Base-by-base conservation (phyloP, 345 rosid species). In the Clausena lansium region DNA sequence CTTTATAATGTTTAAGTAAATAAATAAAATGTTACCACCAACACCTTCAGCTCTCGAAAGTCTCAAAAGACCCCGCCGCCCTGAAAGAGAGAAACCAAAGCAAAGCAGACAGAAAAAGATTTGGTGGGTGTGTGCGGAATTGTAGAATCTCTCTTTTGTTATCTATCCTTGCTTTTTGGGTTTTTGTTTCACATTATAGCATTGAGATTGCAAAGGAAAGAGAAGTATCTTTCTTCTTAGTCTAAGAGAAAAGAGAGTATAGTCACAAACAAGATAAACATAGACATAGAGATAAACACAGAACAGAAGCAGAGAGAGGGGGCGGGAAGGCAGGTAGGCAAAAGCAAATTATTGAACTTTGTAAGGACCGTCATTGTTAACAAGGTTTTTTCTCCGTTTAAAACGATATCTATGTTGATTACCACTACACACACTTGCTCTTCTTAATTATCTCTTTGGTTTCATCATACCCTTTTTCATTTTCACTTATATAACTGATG, bases 361-460 rank as follows among this genome's bases (percentile, higher is more conserved):
- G 82, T 61, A 62, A 70, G 41, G 28, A 75, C 79, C 82, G 82
- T 55, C 82, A 75, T 80, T 70, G 75, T 71, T 13, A 62, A 75
- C 82, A 45, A 80, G 75, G 79, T 80, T 76, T 76, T 47, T 64
- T 24, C 74, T 70, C 74, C 27, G 74, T 52, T 70, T 70, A 70
- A 70, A 75, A 32, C 64, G 72, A 50, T 65, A 54, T 76, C 72
- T 76, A 76, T 76, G 70, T 45, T 59, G 57, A 24, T 39, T 63
- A 9, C n/a, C 59, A 45, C 24, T 25, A 32, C 47, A 28, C 74
- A 20, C 41, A 47, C 22, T 33, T 35, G 47, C 69, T 57, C 25
- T 57, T 57, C 20, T 30, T 60, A 38, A 61, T 10, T 54, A 6
- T 1, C 20, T 55, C 82, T 75, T 80, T 25, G 82, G 76, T 75